These are phyloP conservation scores for Hymenoscyphus albidus DNA, from an alignment of 2,329 filamentous ascomycete genomes.

Conservation along the genomic window DNA sequence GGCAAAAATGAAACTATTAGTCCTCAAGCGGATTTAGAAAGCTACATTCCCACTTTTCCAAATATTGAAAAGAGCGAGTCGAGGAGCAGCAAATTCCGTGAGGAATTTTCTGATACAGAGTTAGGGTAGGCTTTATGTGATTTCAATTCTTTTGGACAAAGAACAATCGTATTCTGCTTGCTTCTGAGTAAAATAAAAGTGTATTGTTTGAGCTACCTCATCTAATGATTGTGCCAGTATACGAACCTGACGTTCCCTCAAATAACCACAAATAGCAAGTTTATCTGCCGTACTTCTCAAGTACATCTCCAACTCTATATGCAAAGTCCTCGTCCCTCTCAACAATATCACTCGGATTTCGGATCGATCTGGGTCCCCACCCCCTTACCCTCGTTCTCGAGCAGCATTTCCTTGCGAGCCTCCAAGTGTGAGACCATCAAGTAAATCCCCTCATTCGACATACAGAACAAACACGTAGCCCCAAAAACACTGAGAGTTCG, in stretches of 20 bases:
- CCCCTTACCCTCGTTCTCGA: neutral
- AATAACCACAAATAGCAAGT: neutral
- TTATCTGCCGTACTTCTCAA: neutral
- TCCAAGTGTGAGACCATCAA: neutral
- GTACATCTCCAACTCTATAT: neutral
- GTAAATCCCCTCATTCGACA: neutral
- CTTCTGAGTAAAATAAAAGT: neutral
- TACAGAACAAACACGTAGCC: neutral
- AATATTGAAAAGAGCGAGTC: neutral
- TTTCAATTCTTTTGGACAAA: no score
- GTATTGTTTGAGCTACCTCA: neutral
- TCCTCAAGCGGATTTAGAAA: neutral
- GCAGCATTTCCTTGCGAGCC: neutral
- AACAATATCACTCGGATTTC: neutral
- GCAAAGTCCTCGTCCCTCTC: neutral
- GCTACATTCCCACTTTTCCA: neutral
- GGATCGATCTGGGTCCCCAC: no score
- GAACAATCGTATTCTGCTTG: no score
- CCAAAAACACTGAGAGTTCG: neutral
- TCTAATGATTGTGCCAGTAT: neutral
- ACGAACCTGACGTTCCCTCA: neutral
- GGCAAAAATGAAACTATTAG: neutral
- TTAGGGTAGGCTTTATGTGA: neutral
- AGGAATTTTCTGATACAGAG: constrained; percentile 1
- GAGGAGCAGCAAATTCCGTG: neutral